Evolutionary conservation across 805 yeast species (phyloP).

Genomic region (Candida michaelii): DNA sequence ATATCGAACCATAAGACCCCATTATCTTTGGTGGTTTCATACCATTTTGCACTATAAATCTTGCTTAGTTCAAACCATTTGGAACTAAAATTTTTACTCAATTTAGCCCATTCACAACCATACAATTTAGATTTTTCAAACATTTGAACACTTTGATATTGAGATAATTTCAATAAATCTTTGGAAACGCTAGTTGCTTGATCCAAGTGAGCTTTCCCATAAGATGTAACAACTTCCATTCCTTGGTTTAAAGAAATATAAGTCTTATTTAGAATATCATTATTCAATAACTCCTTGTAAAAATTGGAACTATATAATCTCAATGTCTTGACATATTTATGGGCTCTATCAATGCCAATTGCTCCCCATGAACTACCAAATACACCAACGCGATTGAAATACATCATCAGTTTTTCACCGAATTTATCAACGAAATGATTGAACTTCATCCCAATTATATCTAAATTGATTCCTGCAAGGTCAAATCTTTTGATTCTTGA

Average conservation of each 20-base stretch:
- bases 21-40: neutral
- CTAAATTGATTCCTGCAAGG: neutral
- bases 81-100: neutral
- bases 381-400: too few relatives aligned
- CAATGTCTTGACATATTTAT: too few relatives aligned
- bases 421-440: neutral
- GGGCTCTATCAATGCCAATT: too few relatives aligned
- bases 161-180: neutral
- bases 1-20: conserved; percentile 53
- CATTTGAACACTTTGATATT: neutral
- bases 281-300: too few relatives aligned
- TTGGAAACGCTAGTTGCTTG: neutral
- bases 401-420: neutral
- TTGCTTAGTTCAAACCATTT: neutral
- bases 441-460: neutral
- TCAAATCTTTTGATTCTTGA: conserved; percentile 1
- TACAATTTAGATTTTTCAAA: neutral
- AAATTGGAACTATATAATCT: too few relatives aligned
- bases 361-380: too few relatives aligned
- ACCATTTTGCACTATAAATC: neutral
- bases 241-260: neutral
- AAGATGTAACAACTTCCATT: neutral
- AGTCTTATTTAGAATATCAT: too few relatives aligned
- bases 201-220: neutral
- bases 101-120: neutral